phyloP scores from a whole-genome alignment of 257 asterid genomes.

The Voacanga thouarsii region DNA sequence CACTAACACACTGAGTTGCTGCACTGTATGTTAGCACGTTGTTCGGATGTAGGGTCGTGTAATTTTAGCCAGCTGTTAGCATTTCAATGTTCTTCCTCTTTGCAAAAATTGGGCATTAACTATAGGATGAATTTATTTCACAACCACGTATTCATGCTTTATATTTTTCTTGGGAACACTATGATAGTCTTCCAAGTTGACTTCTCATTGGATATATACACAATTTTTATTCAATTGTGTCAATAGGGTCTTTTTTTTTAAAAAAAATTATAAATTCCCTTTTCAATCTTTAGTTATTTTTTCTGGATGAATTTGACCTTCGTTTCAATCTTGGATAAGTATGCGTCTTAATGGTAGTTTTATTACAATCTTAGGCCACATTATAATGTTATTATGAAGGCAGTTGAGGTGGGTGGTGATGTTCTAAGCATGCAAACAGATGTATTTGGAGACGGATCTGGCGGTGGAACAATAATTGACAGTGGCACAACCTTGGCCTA shows the following conservation, averaged over 20 bases:
- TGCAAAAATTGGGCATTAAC: background rate
- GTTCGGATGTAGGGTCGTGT: background rate
- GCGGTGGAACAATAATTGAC: constrained; percentile 69
- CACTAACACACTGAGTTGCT: background rate
- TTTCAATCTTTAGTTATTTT: background rate
- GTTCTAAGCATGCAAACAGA: constrained; percentile 56
- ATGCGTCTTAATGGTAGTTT: constrained; percentile 6
- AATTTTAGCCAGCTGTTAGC: background rate
- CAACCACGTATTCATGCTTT: background rate
- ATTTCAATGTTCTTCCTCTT: background rate
- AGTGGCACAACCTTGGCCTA: constrained; percentile 96
- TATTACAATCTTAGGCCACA: constrained; percentile 53
- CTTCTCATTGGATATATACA: background rate
- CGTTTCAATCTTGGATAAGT: background rate
- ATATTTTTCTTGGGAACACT: background rate
- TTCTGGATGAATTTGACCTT: background rate
- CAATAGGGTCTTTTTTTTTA: too few species aligned
- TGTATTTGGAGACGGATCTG: constrained; percentile 35
- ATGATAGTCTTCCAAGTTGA: background rate
- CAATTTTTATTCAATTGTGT: background rate
- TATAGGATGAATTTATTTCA: background rate
- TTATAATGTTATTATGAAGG: constrained; percentile 63
- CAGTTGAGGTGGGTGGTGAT: constrained; percentile 77
- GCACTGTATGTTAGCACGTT: background rate
- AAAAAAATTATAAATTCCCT: too few species aligned